Percentiles rank a stretch among this genome's conserved stretches.
phyloP scores from a whole-genome alignment of 176 grass and related monocot genomes.

The Triticum timopheevii region DNA sequence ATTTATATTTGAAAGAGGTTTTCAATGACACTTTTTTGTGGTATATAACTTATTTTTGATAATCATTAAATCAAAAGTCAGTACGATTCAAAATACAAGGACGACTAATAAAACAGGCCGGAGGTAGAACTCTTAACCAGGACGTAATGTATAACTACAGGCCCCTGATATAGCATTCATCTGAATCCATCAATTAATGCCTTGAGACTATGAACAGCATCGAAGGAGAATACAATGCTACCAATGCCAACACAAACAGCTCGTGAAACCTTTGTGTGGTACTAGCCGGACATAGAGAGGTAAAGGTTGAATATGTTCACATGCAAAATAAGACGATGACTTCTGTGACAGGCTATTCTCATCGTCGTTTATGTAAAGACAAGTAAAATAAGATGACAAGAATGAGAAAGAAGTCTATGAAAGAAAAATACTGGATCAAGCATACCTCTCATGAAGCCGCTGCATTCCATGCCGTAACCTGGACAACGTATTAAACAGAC shows the following conservation, averaged over 20 bases:
- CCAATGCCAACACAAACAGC: background rate
- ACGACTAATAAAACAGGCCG: too few relatives aligned
- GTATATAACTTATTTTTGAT: too few relatives aligned
- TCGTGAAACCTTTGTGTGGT: slow-evolving; percentile 1
- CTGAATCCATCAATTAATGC: slow-evolving; percentile 37
- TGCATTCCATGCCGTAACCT: slow-evolving; percentile 98
- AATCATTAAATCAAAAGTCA: too few relatives aligned
- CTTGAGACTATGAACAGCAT: background rate
- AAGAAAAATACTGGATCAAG: background rate
- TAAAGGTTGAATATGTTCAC: background rate
- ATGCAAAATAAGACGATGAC: background rate
- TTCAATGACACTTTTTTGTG: too few relatives aligned
- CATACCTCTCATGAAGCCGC: slow-evolving; percentile 82
- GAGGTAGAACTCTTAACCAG: too few relatives aligned
- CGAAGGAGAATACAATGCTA: background rate
- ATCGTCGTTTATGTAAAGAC: background rate
- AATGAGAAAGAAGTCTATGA: too few relatives aligned
- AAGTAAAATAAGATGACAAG: background rate
- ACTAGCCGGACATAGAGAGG: background rate
- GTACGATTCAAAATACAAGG: too few relatives aligned
- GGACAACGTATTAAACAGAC: background rate
- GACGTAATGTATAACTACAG: background rate
- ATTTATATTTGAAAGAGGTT: too few relatives aligned
- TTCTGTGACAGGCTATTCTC: background rate
- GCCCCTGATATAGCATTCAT: background rate